Conservation (phyloP, 331 rosid genomes). For the Rhamnella rubrinervis region DNA sequence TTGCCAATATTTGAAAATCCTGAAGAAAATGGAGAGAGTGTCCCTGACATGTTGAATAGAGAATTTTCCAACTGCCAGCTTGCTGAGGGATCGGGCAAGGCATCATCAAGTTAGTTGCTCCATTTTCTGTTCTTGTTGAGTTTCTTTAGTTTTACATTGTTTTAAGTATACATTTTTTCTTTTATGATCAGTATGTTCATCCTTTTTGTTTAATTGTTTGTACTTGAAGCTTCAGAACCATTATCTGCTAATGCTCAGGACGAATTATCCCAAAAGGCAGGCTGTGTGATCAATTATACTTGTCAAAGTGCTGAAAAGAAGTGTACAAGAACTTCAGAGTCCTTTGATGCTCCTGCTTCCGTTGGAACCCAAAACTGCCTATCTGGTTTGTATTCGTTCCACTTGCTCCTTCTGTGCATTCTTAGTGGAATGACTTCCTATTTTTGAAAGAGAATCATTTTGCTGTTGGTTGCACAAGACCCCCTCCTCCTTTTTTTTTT, state of each 20-base stretch:
- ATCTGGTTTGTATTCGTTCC: constrained; percentile 23
- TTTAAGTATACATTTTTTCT: not conserved
- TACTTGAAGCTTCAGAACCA: constrained; percentile 5
- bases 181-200: constrained; percentile 2
- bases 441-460: not conserved
- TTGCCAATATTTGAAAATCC: constrained; percentile 8
- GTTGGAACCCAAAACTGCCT: constrained; percentile 6
- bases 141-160: constrained; percentile 3
- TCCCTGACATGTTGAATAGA: constrained; percentile 12
- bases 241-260: constrained; percentile 31
- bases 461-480: not conserved
- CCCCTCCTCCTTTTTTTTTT: not conserved
- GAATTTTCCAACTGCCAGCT: constrained; percentile 24
- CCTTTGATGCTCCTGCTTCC: constrained; percentile 5
- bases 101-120: constrained; percentile 18
- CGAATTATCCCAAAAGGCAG: constrained; percentile 6
- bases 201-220: not conserved
- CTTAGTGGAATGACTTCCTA: not conserved
- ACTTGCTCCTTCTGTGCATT: constrained; percentile 3
- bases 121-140: not conserved
- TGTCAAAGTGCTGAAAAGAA: constrained; percentile 14
- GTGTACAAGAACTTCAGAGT: not conserved
- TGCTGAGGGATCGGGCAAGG: constrained; percentile 36
- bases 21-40: constrained; percentile 9
- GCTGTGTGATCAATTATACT: constrained; percentile 10